A percentile compares a stretch with the other conserved stretches of the same genome.
phyloP scores from a whole-genome alignment of 306 rosid species.

The Bauhinia variegata region DNA sequence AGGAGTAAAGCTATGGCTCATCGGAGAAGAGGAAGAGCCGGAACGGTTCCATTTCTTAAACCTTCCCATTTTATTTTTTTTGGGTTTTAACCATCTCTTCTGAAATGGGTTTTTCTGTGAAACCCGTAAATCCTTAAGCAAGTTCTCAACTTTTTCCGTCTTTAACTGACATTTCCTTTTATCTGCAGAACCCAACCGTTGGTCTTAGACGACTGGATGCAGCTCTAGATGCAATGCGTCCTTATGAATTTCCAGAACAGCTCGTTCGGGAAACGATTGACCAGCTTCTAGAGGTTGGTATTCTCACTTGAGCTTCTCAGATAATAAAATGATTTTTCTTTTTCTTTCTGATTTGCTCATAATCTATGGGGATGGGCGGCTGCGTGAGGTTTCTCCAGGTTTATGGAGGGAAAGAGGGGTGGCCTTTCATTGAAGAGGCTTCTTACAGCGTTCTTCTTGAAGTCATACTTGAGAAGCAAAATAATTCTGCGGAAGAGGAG shows the following conservation, averaged over 20 bases:
- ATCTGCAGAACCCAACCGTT: slow-evolving; percentile 21
- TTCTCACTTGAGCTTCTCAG: slow-evolving; percentile 15
- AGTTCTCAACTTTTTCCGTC: not conserved
- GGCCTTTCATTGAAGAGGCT: slow-evolving; percentile 52
- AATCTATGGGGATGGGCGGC: not conserved
- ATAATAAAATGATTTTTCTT: too few relatives aligned
- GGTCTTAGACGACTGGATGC: slow-evolving; percentile 46
- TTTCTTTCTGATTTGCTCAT: not conserved
- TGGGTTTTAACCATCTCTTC: not conserved
- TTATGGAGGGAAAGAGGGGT: slow-evolving; percentile 51
- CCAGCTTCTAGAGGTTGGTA: slow-evolving; percentile 48
- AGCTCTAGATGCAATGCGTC: slow-evolving; percentile 50
- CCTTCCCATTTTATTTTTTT: too few relatives aligned
- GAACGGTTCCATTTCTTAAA: slow-evolving; percentile 14
- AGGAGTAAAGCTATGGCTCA: slow-evolving; percentile 28
- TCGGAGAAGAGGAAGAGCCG: slow-evolving; percentile 3
- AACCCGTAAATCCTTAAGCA: not conserved
- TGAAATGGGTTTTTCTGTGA: not conserved
- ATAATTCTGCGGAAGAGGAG: slow-evolving; percentile 24
- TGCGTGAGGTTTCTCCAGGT: slow-evolving; percentile 37
- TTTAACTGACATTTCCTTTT: slow-evolving; percentile 9
- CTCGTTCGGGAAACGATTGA: slow-evolving; percentile 34
- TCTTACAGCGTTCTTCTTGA: slow-evolving; percentile 47
- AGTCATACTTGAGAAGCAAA: slow-evolving; percentile 43
- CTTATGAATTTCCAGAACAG: slow-evolving; percentile 27